Conservation (phyloP, 2,329 filamentous ascomycete genomes). For the Ascochyta viciae-villosae region DNA sequence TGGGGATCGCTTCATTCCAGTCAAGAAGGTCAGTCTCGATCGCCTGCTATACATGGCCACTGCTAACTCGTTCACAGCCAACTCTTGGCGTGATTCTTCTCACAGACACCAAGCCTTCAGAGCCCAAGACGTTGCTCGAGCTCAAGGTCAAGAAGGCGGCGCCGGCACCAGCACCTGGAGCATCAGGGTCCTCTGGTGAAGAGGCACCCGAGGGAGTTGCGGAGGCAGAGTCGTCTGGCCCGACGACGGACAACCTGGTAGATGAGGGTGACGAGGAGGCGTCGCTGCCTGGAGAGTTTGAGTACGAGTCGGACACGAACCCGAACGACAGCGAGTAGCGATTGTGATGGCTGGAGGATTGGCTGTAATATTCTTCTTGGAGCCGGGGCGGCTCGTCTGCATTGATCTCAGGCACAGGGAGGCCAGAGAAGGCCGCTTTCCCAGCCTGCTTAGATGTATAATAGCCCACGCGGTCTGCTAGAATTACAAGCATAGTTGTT, state of each 20-base stretch:
- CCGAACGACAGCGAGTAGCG: constrained; percentile 49
- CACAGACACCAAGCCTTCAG: constrained; percentile 78
- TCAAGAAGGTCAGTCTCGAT: constrained; percentile 73
- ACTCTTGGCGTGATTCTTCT: constrained; percentile 95
- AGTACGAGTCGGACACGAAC: constrained; percentile 76
- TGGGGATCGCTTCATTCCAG: constrained; percentile 87
- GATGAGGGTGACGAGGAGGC: constrained; percentile 87
- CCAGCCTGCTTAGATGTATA: constrained; percentile 40
- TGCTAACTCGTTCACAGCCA: constrained; percentile 63
- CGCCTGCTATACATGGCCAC: background rate
- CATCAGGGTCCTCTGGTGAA: constrained; percentile 47
- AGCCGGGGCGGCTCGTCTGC: constrained; percentile 22
- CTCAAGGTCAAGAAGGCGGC: constrained; percentile 85
- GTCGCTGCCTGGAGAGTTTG: constrained; percentile 72
- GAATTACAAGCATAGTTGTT: constrained; percentile 13
- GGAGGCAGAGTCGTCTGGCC: constrained; percentile 3
- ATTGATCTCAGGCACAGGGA: constrained; percentile 33
- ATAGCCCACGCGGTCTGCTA: constrained; percentile 27
- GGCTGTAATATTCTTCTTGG: constrained; percentile 1
- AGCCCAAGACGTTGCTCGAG: constrained; percentile 82
- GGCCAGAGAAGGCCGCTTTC: constrained; percentile 36
- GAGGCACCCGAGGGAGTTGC: constrained; percentile 55
- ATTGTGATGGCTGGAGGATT: constrained; percentile 18
- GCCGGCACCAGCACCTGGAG: constrained; percentile 54
- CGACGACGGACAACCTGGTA: constrained; percentile 70